phyloP scores from a whole-genome alignment of 2,329 filamentous ascomycete genomes.

The Diplodia scrobiculata region DNA sequence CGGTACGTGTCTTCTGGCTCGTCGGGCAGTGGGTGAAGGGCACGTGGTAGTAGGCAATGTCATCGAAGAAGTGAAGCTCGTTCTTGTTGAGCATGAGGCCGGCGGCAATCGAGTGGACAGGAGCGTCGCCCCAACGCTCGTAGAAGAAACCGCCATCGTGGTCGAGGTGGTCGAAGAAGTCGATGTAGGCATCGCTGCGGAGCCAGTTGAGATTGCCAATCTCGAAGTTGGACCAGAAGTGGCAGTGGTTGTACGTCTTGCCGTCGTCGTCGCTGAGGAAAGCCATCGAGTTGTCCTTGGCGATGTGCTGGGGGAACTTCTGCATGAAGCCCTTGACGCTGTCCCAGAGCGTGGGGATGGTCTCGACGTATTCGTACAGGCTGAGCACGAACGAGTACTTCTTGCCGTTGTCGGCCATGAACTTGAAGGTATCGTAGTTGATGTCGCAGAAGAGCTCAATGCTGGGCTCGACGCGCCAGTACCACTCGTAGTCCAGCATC shows the following conservation, averaged over 20 bases:
- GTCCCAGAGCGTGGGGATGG: constrained; percentile 94
- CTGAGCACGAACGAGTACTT: constrained; percentile 98
- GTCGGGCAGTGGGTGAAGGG: constrained; percentile 98
- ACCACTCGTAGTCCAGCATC: constrained; percentile 97
- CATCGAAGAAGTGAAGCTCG: constrained; percentile 97
- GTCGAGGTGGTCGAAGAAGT: constrained; percentile 89
- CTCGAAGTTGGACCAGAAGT: constrained; percentile 99
- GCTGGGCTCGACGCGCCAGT: constrained; percentile 98
- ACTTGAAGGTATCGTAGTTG: constrained; percentile 92
- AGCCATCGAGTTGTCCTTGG: constrained; percentile 78
- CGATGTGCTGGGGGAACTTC: constrained; percentile 84
- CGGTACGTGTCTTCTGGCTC: constrained; percentile 76
- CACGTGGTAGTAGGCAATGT: constrained; percentile 97
- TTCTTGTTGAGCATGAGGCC: constrained; percentile 84
- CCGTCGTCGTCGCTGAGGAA: constrained; percentile 92
- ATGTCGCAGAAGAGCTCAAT: constrained; percentile 96
- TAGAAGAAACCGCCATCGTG: constrained; percentile 97
- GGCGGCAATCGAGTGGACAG: constrained; percentile 96
- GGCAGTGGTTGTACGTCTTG: constrained; percentile 93
- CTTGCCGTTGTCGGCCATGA: constrained; percentile 93
- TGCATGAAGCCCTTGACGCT: constrained; percentile 93
- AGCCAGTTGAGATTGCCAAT: constrained; percentile 94
- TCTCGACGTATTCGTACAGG: constrained; percentile 94
- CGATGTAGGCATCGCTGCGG: constrained; percentile 80
- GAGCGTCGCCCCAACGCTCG: constrained; percentile 96